phyloP scores from a whole-genome alignment of 75 land plant species.

The Gnetum montanum region DNA sequence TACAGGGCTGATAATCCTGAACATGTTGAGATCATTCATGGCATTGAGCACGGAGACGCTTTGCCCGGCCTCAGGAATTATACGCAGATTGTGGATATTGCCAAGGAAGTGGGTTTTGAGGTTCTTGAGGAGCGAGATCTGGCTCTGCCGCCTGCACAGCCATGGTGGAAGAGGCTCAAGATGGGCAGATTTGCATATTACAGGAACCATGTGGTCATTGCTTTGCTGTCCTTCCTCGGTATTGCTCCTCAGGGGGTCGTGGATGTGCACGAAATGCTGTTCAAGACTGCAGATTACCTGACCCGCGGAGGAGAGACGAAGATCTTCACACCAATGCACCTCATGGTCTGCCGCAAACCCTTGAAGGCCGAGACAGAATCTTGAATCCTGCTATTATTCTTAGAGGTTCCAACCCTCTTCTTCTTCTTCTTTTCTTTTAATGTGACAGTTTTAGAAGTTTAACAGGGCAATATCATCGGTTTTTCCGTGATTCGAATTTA shows the following conservation, averaged over 20 bases:
- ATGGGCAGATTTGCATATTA: slow-evolving; percentile 41
- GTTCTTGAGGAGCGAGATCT: slow-evolving; percentile 80
- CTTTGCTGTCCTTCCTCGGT: slow-evolving; percentile 31
- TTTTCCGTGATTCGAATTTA: neutral
- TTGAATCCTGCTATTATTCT: neutral
- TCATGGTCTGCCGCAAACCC: neutral
- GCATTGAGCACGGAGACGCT: slow-evolving; percentile 87
- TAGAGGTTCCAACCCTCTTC: too few species aligned
- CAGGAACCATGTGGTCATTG: slow-evolving; percentile 36
- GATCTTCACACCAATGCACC: slow-evolving; percentile 13
- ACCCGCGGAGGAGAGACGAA: slow-evolving; percentile 41
- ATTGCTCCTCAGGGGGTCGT: slow-evolving; percentile 45
- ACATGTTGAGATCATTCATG: slow-evolving; percentile 80
- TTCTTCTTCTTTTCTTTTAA: too few species aligned
- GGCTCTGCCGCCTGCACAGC: slow-evolving; percentile 70
- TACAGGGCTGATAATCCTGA: slow-evolving; percentile 40
- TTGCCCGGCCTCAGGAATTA: slow-evolving; percentile 72
- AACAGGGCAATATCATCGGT: neutral
- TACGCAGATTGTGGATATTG: slow-evolving; percentile 53
- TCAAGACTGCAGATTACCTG: slow-evolving; percentile 37
- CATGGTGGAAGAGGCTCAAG: slow-evolving; percentile 79
- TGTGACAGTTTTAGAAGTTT: too few species aligned
- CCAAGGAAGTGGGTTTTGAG: slow-evolving; percentile 74
- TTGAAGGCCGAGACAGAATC: neutral
- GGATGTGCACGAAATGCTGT: slow-evolving; percentile 47